Percentiles rank a stretch among this genome's conserved stretches.
These are phyloP conservation scores for Mycena floridula DNA, from an alignment of 768 basidiomycete species.

Conservation along the genomic window DNA sequence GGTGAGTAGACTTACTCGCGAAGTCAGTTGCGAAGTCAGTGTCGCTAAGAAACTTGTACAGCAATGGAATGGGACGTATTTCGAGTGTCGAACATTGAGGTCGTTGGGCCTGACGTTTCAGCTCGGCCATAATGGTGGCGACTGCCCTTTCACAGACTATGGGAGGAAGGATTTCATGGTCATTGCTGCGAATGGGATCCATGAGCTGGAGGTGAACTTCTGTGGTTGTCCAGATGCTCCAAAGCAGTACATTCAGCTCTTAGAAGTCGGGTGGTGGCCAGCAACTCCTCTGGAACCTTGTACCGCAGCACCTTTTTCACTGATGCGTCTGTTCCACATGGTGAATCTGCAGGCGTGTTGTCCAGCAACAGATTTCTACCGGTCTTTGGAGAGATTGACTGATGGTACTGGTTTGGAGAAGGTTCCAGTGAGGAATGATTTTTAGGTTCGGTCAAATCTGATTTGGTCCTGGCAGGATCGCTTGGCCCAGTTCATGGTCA, in stretches of 20 bases:
- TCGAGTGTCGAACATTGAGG: conserved; percentile 4
- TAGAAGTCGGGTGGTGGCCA: conserved; percentile 15
- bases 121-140: conserved; percentile 13
- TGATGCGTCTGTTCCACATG: conserved; percentile 14
- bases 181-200: conserved; percentile 15
- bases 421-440: conserved; percentile 4
- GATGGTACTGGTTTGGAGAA: conserved; percentile 3
- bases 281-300: conserved; percentile 13
- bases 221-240: conserved; percentile 10
- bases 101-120: conserved; percentile 10
- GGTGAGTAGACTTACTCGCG: conserved; percentile 6
- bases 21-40: neutral
- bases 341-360: conserved; percentile 12
- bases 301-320: conserved; percentile 11
- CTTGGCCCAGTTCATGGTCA: conserved; percentile 5
- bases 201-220: conserved; percentile 12
- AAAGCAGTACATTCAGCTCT: conserved; percentile 6
- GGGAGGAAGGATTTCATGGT: conserved; percentile 13
- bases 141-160: conserved; percentile 5
- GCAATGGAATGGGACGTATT: conserved; percentile 14
- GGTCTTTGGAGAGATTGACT: conserved; percentile 4
- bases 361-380: conserved; percentile 15
- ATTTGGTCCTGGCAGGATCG: neutral
- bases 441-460: neutral
- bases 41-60: neutral